Evolutionary conservation across 2,329 filamentous ascomycete species (phyloP), one percentile per base, ranked within the genome.

Genomic region (Fusarium buharicum): DNA sequence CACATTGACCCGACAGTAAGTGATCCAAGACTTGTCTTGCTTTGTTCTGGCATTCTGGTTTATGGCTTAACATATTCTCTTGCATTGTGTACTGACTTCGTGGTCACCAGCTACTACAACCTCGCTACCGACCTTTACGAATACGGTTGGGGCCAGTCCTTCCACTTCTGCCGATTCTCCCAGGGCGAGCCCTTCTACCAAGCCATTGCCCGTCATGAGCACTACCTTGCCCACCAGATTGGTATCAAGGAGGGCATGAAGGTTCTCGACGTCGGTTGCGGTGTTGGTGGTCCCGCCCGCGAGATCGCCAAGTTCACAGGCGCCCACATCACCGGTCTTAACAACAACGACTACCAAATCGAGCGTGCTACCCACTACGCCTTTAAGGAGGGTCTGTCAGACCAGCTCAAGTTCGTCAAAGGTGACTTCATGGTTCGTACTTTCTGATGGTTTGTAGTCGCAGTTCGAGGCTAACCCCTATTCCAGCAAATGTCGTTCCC

Each of bases 281-380:
- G 95, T 84, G 93, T 98, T 51, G 95, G 95, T 72, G 95, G 95
- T 41, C 95, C 95, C 18, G 95, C 94, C 7, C 87, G 93, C 61
- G 93, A 98, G 82, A 98, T 99, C 72, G 92, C 91, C 79, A 96
- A 96, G 80, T 99, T 99, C 81, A 90, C 92, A 11, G 94, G 91
- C 60, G 90, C 87, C 70, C 92, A 97, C 71, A 86, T 98, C 63
- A 90, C 92, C 20, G 95, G 95, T 38, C 81, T 98, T 76, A 99
- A 98, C 87, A 98, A 97, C 87, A 98, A 98, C 79, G 92, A 97
- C 81, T 99, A 99, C 83, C 95, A 98, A 81, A 97, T 98, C 67
- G 87, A 97, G 75, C 91, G 95, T 66, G 94, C 93, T n/a, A 93
- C 88, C 13, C 82, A 84, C 50, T 97, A 97, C 74, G 92, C 93